These are phyloP conservation scores for Termitomyces sp. DNA, from an alignment of 768 basidiomycete species.

Conservation along the genomic window DNA sequence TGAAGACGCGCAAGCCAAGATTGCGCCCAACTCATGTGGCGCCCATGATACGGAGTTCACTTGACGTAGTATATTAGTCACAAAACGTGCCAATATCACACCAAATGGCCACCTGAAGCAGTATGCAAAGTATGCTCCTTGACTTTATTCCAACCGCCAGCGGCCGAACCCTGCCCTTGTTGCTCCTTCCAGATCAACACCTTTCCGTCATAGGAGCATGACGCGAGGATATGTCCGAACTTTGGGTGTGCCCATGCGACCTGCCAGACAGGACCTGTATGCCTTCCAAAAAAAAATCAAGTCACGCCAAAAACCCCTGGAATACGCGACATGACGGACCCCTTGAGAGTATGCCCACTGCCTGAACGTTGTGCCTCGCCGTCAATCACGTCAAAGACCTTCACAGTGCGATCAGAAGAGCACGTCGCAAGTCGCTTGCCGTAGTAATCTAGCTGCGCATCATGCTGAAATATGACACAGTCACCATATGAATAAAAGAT, in stretches of 20 bases:
- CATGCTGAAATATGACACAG: conserved; percentile 56
- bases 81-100: not conserved
- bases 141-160: conserved; percentile 83
- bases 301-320: not conserved
- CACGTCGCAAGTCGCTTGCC: conserved; percentile 96
- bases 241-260: conserved; percentile 98
- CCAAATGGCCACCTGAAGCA: conserved; percentile 70
- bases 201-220: conserved; percentile 98
- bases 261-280: conserved; percentile 97
- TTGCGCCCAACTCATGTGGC: conserved; percentile 96
- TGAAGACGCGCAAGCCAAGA: conserved; percentile 93
- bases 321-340: conserved; percentile 37
- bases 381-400: conserved; percentile 91
- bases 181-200: conserved; percentile 99
- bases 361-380: conserved; percentile 67
- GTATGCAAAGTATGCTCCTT: conserved; percentile 94
- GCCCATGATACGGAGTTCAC: conserved; percentile 99
- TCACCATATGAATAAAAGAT: not conserved
- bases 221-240: conserved; percentile 93
- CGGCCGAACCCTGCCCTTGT: conserved; percentile 42
- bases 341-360: conserved; percentile 70
- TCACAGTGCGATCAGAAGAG: conserved; percentile 91
- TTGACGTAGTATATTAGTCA: conserved; percentile 20
- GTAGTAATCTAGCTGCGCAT: conserved; percentile 97
- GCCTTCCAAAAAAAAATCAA: conserved; percentile 39